Percentiles rank a stretch among this genome's conserved stretches.
phyloP scores from a whole-genome alignment of 2,329 filamentous ascomycete genomes.

The Microdochium trichocladiopsis region DNA sequence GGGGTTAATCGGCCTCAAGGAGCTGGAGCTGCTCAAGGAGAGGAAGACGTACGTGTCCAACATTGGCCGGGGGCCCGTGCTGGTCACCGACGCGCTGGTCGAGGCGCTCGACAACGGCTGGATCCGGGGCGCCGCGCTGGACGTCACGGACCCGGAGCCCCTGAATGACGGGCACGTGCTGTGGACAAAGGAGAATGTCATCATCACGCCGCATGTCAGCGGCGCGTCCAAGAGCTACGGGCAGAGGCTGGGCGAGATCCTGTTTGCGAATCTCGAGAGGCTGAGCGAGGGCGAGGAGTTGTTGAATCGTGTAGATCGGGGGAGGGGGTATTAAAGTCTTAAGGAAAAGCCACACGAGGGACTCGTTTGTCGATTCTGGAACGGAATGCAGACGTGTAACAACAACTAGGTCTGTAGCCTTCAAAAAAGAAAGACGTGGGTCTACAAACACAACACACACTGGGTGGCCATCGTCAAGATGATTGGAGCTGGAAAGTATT shows the following conservation, averaged over 20 bases:
- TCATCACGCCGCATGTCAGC: constrained; percentile 36
- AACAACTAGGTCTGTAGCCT: too few relatives aligned
- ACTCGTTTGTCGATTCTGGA: too few relatives aligned
- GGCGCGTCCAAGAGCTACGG: constrained; percentile 17
- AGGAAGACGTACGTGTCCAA: constrained; percentile 52
- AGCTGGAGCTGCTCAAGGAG: constrained; percentile 26
- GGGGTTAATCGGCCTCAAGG: constrained; percentile 31
- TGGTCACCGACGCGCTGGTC: constrained; percentile 40
- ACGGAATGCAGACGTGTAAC: too few relatives aligned
- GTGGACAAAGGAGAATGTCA: constrained; percentile 55
- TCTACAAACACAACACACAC: too few relatives aligned
- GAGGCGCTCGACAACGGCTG: constrained; percentile 35
- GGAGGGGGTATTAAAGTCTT: constrained; percentile 17
- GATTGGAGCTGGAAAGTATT: too few relatives aligned
- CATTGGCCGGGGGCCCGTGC: constrained; percentile 46
- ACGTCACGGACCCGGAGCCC: constrained; percentile 66
- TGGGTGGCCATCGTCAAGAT: too few relatives aligned
- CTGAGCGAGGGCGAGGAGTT: constrained; percentile 18
- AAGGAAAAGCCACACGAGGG: too few relatives aligned
- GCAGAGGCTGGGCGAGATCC: constrained; percentile 14
- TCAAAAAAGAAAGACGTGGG: too few relatives aligned
- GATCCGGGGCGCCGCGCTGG: constrained; percentile 52
- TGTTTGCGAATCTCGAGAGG: constrained; percentile 17
- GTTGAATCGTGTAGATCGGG: constrained; percentile 20
- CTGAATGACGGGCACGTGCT: constrained; percentile 53